Conservation (phyloP, 2,329 filamentous ascomycete genomes). For the Neofusicoccum cordaticola region DNA sequence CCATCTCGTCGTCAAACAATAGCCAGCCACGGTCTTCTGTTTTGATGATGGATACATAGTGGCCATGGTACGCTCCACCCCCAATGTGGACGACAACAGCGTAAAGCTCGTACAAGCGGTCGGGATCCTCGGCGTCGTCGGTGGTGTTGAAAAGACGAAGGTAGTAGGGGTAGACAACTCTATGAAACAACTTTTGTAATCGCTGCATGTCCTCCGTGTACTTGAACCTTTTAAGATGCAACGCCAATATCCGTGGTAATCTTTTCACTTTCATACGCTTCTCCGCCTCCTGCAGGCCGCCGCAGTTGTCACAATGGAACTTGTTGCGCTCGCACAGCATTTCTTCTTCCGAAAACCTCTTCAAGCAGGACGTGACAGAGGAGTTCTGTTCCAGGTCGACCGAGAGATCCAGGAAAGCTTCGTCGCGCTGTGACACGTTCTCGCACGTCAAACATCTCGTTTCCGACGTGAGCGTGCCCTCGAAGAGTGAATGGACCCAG, state of each 20-base stretch:
- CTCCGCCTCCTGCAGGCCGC: conserved; percentile 93
- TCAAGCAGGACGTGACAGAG: conserved; percentile 90
- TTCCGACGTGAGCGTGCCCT: conserved; percentile 90
- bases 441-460: conserved; percentile 96
- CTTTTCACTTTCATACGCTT: conserved; percentile 99
- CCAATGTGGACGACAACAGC: conserved; percentile 97
- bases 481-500: conserved; percentile 97
- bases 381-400: conserved; percentile 95
- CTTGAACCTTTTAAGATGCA: conserved; percentile 96
- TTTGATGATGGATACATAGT: conserved; percentile 97
- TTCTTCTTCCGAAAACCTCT: conserved; percentile 96
- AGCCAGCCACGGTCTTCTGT: conserved; percentile 95
- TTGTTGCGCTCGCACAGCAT: conserved; percentile 99
- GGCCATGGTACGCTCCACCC: conserved; percentile 92
- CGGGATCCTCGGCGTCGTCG: conserved; percentile 88
- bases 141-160: conserved; percentile 96
- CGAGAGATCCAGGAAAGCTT: conserved; percentile 92
- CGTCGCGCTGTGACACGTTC: conserved; percentile 89
- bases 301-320: conserved; percentile 97
- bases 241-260: conserved; percentile 81
- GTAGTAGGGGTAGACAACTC: conserved; percentile 95
- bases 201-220: conserved; percentile 94
- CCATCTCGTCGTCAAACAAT: conserved; percentile 96
- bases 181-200: conserved; percentile 92
- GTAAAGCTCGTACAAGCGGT: conserved; percentile 93